Evolutionary conservation across 2,329 filamentous ascomycete species (phyloP).

Genomic region (Paecilomyces variotii): DNA sequence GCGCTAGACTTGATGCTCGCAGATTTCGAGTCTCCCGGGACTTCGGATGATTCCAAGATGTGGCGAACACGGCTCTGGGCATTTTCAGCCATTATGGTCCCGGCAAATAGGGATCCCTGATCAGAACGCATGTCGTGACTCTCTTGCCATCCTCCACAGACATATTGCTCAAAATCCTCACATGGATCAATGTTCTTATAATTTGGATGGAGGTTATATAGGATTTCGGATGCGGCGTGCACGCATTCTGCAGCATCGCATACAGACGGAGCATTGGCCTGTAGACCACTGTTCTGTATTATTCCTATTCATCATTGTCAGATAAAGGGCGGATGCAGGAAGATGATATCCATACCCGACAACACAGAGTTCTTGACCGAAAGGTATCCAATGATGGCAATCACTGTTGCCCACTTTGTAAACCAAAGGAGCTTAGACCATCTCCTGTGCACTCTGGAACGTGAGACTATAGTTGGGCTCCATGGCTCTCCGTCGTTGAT

Average conservation of each 20-base stretch:
- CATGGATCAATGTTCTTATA: constrained; percentile 60
- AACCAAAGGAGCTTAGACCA: background rate
- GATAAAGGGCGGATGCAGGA: background rate
- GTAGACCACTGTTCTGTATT: constrained; percentile 5
- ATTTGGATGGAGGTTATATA: constrained; percentile 54
- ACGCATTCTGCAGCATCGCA: constrained; percentile 56
- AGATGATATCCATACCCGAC: background rate
- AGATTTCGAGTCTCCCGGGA: constrained; percentile 29
- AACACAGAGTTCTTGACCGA: background rate
- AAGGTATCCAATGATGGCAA: background rate
- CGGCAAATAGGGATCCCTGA: constrained; percentile 53
- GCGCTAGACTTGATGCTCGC: constrained; percentile 4
- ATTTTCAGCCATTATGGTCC: constrained; percentile 54
- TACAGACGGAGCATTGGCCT: constrained; percentile 18
- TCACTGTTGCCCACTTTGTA: background rate
- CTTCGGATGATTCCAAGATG: constrained; percentile 49
- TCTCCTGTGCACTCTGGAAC: background rate
- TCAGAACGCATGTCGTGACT: constrained; percentile 59
- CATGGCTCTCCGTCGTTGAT: background rate
- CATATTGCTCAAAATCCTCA: constrained; percentile 59
- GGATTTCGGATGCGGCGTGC: constrained; percentile 54
- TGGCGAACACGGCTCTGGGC: constrained; percentile 53
- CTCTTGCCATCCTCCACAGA: constrained; percentile 59
- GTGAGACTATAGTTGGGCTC: background rate
- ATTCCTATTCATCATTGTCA: background rate